phyloP scores from a whole-genome alignment of 257 asterid species.

The Solanum acaule region DNA sequence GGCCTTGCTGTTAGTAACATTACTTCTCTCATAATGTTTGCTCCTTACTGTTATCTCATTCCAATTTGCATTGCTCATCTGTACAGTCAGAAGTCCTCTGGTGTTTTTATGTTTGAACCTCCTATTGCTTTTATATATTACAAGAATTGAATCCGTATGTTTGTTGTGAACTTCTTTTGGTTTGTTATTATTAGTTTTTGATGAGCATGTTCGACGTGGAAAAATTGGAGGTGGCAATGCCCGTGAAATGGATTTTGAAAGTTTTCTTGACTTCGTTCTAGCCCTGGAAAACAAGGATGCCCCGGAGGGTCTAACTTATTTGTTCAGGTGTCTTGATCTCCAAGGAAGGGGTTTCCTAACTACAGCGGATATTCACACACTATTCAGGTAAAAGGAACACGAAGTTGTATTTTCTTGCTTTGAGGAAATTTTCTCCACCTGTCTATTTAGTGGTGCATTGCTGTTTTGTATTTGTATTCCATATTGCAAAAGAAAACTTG shows the following conservation, averaged over 20 bases:
- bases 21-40: neutral
- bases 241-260: constrained; percentile 95
- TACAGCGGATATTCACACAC: constrained; percentile 88
- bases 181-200: constrained; percentile 47
- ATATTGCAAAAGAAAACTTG: neutral
- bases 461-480: neutral
- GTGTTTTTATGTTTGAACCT: neutral
- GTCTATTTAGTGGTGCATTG: neutral
- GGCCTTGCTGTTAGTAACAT: neutral
- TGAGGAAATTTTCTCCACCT: neutral
- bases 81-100: neutral
- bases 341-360: constrained; percentile 85
- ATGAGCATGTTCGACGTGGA: constrained; percentile 96
- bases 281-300: constrained; percentile 97
- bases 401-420: neutral
- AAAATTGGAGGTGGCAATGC: constrained; percentile 80
- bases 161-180: neutral
- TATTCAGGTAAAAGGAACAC: constrained; percentile 61
- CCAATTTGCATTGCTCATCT: neutral
- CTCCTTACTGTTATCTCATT: neutral
- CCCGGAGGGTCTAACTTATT: constrained; percentile 85
- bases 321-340: constrained; percentile 92
- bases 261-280: constrained; percentile 88
- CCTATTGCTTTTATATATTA: neutral
- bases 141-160: neutral